A percentile compares a stretch with the other conserved stretches of the same genome.
Conservation (phyloP, 495 filamentous ascomycete genomes). For the Penicillium angulare region DNA sequence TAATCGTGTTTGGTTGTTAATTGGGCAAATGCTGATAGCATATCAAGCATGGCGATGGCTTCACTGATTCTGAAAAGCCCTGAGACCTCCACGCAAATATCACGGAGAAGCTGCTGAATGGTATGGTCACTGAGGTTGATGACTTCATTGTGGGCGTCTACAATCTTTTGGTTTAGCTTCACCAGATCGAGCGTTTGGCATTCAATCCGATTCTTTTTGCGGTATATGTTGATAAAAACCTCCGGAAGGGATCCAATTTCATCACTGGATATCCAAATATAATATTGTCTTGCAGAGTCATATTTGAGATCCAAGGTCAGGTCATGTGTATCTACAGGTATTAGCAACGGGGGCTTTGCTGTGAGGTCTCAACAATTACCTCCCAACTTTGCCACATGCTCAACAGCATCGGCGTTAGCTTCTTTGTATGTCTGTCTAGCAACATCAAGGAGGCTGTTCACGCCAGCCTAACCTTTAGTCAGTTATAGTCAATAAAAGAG, state of each 20-base stretch:
- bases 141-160: constrained; percentile 78
- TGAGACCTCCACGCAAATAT: constrained; percentile 65
- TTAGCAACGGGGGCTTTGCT: constrained; percentile 18
- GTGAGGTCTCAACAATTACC: constrained; percentile 30
- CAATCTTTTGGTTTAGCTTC: constrained; percentile 71
- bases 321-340: constrained; percentile 51
- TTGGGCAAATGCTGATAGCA: constrained; percentile 82
- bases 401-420: constrained; percentile 70
- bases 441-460: constrained; percentile 84
- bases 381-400: constrained; percentile 64
- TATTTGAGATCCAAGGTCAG: constrained; percentile 67
- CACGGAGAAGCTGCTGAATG: constrained; percentile 65
- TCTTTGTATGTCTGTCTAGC: constrained; percentile 86
- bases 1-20: constrained; percentile 77
- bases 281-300: constrained; percentile 76
- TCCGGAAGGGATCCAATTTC: constrained; percentile 67
- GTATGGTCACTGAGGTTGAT: constrained; percentile 68
- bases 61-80: constrained; percentile 77
- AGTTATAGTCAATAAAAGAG: background rate
- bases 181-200: constrained; percentile 84
- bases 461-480: constrained; percentile 58
- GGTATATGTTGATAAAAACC: constrained; percentile 74
- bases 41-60: constrained; percentile 85
- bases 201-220: constrained; percentile 70
- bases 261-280: constrained; percentile 62